A percentile compares a stretch with the other conserved stretches of the same genome.
phyloP scores from a whole-genome alignment of 2,329 filamentous ascomycete species.

The Neofusicoccum kwambonambiense region DNA sequence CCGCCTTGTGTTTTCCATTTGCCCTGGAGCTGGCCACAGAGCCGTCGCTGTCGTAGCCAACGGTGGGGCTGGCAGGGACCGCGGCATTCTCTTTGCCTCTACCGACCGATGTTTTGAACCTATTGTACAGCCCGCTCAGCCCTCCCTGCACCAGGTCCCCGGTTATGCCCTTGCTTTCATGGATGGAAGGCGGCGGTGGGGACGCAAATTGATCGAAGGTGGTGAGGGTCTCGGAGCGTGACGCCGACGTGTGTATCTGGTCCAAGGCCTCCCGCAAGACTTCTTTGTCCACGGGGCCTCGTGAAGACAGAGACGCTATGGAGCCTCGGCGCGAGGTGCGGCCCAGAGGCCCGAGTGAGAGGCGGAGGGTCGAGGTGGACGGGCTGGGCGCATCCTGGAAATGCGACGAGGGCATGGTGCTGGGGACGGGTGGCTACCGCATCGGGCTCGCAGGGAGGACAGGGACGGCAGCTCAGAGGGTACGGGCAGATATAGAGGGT shows the following conservation, averaged over 20 bases:
- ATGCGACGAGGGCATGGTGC: constrained; percentile 22
- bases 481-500: background rate
- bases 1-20: constrained; percentile 19
- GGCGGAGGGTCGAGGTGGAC: constrained; percentile 22
- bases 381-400: constrained; percentile 27
- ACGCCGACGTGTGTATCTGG: constrained; percentile 86
- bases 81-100: constrained; percentile 57
- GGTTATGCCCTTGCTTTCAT: constrained; percentile 68
- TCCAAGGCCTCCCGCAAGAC: constrained; percentile 55
- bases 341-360: constrained; percentile 28
- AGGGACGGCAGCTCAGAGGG: background rate
- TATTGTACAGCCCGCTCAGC: constrained; percentile 83
- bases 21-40: constrained; percentile 27
- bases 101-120: constrained; percentile 79
- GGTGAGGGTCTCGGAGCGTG: constrained; percentile 77
- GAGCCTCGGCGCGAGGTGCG: constrained; percentile 37
- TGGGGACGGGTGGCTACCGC: constrained; percentile 1
- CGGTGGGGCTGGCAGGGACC: constrained; percentile 32
- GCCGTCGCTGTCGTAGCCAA: constrained; percentile 31
- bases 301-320: constrained; percentile 38
- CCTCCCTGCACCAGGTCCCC: constrained; percentile 80
- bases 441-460: constrained; percentile 1
- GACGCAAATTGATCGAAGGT: constrained; percentile 91
- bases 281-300: constrained; percentile 23
- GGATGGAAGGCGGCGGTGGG: constrained; percentile 58